Percentiles rank a stretch among this genome's conserved stretches.
Conservation (phyloP, 352 stramenopile species). For the Phytophthora quininea region DNA sequence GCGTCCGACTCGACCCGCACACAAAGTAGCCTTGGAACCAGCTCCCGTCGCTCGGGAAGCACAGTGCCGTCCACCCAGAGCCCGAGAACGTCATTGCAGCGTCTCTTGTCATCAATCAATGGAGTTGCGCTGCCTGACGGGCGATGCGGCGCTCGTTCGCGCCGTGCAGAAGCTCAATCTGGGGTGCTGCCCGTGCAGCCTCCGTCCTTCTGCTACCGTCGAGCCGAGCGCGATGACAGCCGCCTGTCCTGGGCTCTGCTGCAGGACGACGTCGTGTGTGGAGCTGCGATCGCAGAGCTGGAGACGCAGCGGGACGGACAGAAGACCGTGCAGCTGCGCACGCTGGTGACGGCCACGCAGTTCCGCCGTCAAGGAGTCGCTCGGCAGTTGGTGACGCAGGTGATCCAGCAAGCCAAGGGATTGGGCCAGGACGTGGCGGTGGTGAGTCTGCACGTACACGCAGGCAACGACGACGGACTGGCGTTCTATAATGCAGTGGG, state of each 20-base stretch:
- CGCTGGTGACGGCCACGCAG: slow-evolving; percentile 39
- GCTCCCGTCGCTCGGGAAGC: slow-evolving; percentile 50
- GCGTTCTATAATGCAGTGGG: slow-evolving; percentile 63
- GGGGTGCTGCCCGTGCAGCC: slow-evolving; percentile 70
- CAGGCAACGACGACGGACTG: slow-evolving; percentile 60
- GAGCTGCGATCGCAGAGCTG: slow-evolving; percentile 48
- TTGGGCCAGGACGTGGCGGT: slow-evolving; percentile 16
- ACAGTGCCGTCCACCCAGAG: slow-evolving; percentile 55
- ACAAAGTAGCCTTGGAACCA: slow-evolving; percentile 82
- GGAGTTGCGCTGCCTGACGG: slow-evolving; percentile 52
- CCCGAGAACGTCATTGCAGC: slow-evolving; percentile 33
- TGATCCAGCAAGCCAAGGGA: slow-evolving; percentile 41
- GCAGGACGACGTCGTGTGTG: slow-evolving; percentile 19
- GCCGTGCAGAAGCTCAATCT: slow-evolving; percentile 71
- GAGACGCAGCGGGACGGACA: slow-evolving; percentile 37
- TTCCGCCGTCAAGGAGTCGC: slow-evolving; percentile 51
- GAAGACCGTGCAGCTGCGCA: slow-evolving; percentile 47
- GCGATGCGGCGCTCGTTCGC: slow-evolving; percentile 48
- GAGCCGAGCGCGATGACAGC: slow-evolving; percentile 47
- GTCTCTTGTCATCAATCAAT: slow-evolving; percentile 22
- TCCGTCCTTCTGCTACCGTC: slow-evolving; percentile 69
- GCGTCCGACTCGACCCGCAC: slow-evolving; percentile 35
- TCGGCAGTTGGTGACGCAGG: slow-evolving; percentile 36
- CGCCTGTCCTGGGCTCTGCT: slow-evolving; percentile 51
- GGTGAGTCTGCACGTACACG: slow-evolving; percentile 68